Evolutionary conservation across 2,329 filamentous ascomycete species (phyloP).

Genomic region (Neofusicoccum sp.): DNA sequence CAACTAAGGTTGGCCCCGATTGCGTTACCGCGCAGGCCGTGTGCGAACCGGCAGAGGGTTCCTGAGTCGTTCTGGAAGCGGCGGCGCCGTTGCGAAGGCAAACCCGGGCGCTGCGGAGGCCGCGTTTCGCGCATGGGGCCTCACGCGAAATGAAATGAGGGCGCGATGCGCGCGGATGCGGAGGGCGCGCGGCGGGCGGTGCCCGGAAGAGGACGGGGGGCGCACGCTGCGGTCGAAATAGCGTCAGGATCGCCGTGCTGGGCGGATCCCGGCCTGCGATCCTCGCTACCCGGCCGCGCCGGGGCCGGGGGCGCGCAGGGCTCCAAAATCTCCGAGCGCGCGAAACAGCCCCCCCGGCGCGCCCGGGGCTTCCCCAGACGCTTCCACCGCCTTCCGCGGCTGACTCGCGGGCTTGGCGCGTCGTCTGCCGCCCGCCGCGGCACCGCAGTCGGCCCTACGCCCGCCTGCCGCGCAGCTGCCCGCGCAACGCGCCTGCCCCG

Average conservation of each 20-base stretch:
- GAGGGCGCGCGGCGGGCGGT: not conserved
- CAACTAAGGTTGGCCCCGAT: slow-evolving; percentile 8
- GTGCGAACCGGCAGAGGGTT: not conserved
- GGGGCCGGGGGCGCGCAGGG: not conserved
- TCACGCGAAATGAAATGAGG: not conserved
- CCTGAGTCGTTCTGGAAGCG: slow-evolving; percentile 6
- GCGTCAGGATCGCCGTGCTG: not conserved
- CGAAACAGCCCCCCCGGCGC: not conserved
- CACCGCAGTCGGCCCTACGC: not conserved
- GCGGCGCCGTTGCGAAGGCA: slow-evolving; percentile 8
- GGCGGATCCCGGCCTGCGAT: not conserved
- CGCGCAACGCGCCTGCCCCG: not conserved
- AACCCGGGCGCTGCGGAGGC: not conserved
- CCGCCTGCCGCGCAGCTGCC: not conserved
- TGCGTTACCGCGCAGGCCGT: not conserved
- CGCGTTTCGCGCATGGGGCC: not conserved
- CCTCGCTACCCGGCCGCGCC: not conserved
- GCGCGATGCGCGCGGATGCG: not conserved
- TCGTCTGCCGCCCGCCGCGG: not conserved
- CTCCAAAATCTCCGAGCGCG: not conserved
- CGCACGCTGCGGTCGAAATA: not conserved
- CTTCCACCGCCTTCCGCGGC: not conserved
- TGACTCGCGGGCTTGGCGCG: not conserved
- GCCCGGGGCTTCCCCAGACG: not conserved
- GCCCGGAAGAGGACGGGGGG: not conserved